Evolutionary conservation across 2,329 filamentous ascomycete genomes (phyloP).

Genomic region (Fusarium sacchari): DNA sequence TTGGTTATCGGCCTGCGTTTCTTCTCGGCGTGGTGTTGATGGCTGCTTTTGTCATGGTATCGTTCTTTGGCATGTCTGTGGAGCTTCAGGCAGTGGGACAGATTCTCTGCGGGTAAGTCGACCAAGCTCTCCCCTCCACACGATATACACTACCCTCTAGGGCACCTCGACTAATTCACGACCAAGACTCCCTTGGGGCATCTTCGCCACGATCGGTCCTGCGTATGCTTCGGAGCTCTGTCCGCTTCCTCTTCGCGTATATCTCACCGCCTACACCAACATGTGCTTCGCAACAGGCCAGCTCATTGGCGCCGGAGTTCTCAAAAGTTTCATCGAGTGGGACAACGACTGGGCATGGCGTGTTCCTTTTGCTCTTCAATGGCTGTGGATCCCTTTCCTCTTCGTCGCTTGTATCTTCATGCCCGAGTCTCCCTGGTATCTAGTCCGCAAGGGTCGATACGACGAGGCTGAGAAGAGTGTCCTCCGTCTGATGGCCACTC

Average conservation of each 20-base stretch:
- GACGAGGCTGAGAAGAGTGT: neutral
- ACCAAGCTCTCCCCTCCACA: neutral
- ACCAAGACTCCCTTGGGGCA: neutral
- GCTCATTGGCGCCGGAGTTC: neutral
- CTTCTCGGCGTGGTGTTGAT: neutral
- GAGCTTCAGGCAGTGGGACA: neutral
- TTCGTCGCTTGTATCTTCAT: neutral
- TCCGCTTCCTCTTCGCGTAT: neutral
- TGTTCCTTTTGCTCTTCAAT: neutral
- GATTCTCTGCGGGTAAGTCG: neutral
- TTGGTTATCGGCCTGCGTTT: neutral
- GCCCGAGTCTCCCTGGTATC: neutral
- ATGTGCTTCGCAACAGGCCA: neutral
- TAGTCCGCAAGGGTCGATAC: neutral
- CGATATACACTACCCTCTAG: neutral
- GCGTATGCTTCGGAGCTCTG: neutral
- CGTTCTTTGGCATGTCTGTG: neutral
- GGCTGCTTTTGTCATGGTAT: neutral
- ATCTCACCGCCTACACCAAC: neutral
- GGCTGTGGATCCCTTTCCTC: neutral
- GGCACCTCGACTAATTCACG: fast-evolving
- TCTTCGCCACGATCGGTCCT: neutral
- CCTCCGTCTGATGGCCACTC: neutral
- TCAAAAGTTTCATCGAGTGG: neutral
- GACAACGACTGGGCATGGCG: neutral